phyloP scores from a whole-genome alignment of 2,329 filamentous ascomycete species.

The Lasiodiplodia hormozganensis region DNA sequence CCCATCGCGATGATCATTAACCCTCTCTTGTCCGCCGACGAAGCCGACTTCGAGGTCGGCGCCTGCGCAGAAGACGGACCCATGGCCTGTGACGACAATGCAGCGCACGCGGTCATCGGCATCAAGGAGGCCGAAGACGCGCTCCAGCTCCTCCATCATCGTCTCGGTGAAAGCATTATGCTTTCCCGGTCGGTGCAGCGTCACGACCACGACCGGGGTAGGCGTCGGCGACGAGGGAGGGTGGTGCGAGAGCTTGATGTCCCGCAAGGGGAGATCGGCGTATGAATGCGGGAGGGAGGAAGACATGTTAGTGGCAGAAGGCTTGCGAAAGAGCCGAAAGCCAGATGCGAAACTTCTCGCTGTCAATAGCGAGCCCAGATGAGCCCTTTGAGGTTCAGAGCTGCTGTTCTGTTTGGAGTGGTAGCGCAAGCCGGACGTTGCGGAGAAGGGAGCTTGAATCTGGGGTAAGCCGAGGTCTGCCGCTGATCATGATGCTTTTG shows the following conservation, averaged over 20 bases:
- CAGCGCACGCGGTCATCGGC: slow-evolving; percentile 62
- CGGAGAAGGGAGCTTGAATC: slow-evolving; percentile 11
- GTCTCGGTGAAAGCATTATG: slow-evolving; percentile 73
- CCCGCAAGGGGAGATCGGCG: slow-evolving; percentile 46
- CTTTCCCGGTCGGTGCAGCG: slow-evolving; percentile 68
- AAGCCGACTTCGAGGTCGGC: slow-evolving; percentile 64
- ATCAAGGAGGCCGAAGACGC: slow-evolving; percentile 60
- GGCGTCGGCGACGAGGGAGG: slow-evolving; percentile 56
- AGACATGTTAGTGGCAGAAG: background rate
- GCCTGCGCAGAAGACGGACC: slow-evolving; percentile 62
- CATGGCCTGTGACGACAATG: slow-evolving; percentile 62
- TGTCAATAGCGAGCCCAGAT: background rate
- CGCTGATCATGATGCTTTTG: slow-evolving; percentile 3
- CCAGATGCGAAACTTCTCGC: no score
- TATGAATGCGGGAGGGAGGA: slow-evolving; percentile 47
- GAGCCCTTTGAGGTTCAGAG: background rate
- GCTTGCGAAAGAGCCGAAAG: background rate
- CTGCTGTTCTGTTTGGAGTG: background rate
- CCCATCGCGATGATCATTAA: slow-evolving; percentile 62
- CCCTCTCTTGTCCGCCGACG: slow-evolving; percentile 48
- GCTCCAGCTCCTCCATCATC: slow-evolving; percentile 68
- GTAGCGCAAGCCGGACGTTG: background rate
- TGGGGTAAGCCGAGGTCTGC: slow-evolving; percentile 23
- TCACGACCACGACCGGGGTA: slow-evolving; percentile 68
- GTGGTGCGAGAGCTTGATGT: slow-evolving; percentile 53